Evolutionary conservation across 108 stramenopile genomes (phyloP), one percentile per base, ranked within the genome.

Genomic region (Seminavis robusta): DNA sequence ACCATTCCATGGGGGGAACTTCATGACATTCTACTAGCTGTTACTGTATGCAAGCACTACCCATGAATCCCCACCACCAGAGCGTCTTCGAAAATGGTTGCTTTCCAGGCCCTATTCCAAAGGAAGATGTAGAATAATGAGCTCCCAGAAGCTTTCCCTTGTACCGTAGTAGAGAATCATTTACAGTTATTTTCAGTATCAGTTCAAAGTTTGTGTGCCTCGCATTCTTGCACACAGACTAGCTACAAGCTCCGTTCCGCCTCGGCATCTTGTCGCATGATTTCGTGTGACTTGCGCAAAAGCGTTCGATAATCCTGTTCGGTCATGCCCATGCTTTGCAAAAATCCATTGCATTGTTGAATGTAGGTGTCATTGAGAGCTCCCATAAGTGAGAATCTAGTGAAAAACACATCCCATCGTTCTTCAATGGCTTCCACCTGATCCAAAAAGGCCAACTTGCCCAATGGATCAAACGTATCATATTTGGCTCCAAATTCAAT

Each of bases 341-440:
- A 39, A 45, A 74, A 79, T 4, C 40, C 43, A 31, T 72, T 30
- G 42, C 70, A 71, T 54, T 77, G 70, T 23, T 52, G 19, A 0
- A 53, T 13, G 47, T 63, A 77, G n/a, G 57, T 37, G 19, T 47
- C 17, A 19, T 72, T 58, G 30, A 77, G 21, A 24, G 33, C 25
- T 10, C 60, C 69, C 65, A 71, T 41, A 1, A 77, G 43, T 11
- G 34, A 57, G 59, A 72, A 77, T 10, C 76, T 46, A 28, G 46
- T 16, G 40, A 69, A 67, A 30, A 77, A 77, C 3, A 59, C 59
- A 44, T 71, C 71, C 76, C 76, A 77, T 42, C 76, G 71, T 11
- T 69, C 76, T 54, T 72, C 62, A 29, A 77, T 72, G 57, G 43
- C 45, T 46, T 77, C 76, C 30, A 77, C 58, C 36, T 68, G 53